These are phyloP conservation scores for Drosera capensis DNA, from an alignment of 148 eudicot species.

Conservation along the genomic window DNA sequence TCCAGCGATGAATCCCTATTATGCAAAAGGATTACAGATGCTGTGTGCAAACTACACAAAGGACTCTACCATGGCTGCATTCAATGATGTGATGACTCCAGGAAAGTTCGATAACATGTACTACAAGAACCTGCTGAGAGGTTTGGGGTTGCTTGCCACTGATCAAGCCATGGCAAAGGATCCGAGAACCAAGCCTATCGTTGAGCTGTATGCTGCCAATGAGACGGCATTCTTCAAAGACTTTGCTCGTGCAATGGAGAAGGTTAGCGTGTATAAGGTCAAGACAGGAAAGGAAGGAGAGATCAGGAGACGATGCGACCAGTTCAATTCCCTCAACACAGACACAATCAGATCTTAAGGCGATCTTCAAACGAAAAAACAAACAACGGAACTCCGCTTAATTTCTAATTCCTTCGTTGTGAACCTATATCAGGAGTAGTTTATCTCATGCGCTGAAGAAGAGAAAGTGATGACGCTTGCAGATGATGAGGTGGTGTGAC, in stretches of 20 bases:
- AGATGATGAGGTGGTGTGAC: too few relatives aligned
- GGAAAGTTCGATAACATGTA: slow-evolving; percentile 70
- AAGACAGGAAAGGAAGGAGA: neutral
- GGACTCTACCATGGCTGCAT: slow-evolving; percentile 39
- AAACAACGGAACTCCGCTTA: neutral
- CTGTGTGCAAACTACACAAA: slow-evolving; percentile 46
- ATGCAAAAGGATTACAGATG: slow-evolving; percentile 27
- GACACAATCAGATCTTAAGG: neutral
- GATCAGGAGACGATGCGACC: neutral
- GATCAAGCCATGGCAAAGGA: slow-evolving; percentile 40
- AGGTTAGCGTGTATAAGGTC: neutral
- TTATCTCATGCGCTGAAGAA: too few relatives aligned
- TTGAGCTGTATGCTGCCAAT: slow-evolving; percentile 35
- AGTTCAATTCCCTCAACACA: neutral
- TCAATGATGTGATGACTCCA: slow-evolving; percentile 57
- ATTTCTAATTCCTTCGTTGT: neutral
- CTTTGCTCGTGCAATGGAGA: neutral
- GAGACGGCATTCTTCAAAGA: slow-evolving; percentile 12
- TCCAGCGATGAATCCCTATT: slow-evolving; percentile 39
- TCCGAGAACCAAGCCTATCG: slow-evolving; percentile 38
- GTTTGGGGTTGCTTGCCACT: slow-evolving; percentile 41
- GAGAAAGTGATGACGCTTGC: too few relatives aligned
- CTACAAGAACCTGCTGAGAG: slow-evolving; percentile 33
- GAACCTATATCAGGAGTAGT: too few relatives aligned
- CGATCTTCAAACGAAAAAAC: neutral